phyloP scores from a whole-genome alignment of 495 filamentous ascomycete species.

The Penicillium cataractarum region DNA sequence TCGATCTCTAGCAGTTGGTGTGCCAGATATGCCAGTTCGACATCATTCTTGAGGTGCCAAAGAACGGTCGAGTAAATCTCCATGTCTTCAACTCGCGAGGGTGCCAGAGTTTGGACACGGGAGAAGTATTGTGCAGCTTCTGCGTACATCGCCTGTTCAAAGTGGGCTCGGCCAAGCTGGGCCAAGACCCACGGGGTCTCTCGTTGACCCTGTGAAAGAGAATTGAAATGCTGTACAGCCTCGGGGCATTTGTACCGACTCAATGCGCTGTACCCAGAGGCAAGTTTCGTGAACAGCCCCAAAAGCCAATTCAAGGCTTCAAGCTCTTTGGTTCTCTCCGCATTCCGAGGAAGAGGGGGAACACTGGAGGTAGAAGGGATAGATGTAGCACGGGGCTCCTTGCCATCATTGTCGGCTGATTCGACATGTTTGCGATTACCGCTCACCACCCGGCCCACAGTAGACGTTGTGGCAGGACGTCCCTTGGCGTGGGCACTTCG shows the following conservation, averaged over 20 bases:
- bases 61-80: slow-evolving; percentile 97
- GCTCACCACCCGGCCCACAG: slow-evolving; percentile 81
- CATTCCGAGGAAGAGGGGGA: slow-evolving; percentile 32
- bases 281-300: slow-evolving; percentile 83
- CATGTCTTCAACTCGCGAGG: slow-evolving; percentile 86
- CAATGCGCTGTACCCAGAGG: slow-evolving; percentile 73
- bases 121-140: slow-evolving; percentile 86
- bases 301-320: slow-evolving; percentile 78
- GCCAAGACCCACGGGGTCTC: slow-evolving; percentile 96
- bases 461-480: slow-evolving; percentile 57
- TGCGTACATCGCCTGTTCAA: slow-evolving; percentile 81
- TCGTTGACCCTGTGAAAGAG: slow-evolving; percentile 71
- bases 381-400: slow-evolving; percentile 46
- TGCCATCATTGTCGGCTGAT: slow-evolving; percentile 67
- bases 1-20: slow-evolving; percentile 86
- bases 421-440: slow-evolving; percentile 71
- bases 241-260: slow-evolving; percentile 77
- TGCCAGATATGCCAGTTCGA: slow-evolving; percentile 86
- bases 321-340: slow-evolving; percentile 62
- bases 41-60: slow-evolving; percentile 92
- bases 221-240: slow-evolving; percentile 70
- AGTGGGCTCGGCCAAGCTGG: slow-evolving; percentile 85
- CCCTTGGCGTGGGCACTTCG: slow-evolving; percentile 65
- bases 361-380: slow-evolving; percentile 30
- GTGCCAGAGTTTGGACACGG: slow-evolving; percentile 72